Conservation (phyloP, 805 yeast genomes). For the Ogataea minuta region DNA sequence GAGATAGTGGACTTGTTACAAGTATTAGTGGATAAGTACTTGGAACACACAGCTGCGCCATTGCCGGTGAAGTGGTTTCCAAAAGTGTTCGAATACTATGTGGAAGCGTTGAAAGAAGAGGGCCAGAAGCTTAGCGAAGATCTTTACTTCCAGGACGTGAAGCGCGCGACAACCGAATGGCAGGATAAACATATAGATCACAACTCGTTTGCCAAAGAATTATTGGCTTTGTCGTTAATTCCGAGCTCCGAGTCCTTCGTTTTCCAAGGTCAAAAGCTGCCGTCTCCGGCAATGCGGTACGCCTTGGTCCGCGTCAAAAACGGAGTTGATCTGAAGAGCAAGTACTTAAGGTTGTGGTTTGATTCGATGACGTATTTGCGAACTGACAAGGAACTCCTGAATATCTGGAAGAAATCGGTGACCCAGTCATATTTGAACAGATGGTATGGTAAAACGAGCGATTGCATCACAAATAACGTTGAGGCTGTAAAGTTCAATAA, state of each 20-base stretch:
- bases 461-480: constrained; percentile 1
- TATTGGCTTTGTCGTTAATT: constrained; percentile 26
- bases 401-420: constrained; percentile 18
- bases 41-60: constrained; percentile 6
- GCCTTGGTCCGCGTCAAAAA: constrained; percentile 24
- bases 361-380: constrained; percentile 13
- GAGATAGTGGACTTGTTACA: constrained; percentile 8
- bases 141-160: constrained; percentile 22
- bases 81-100: constrained; percentile 24
- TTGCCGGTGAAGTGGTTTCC: constrained; percentile 27
- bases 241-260: constrained; percentile 26
- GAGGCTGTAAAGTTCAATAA: constrained; percentile 1
- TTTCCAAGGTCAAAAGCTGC: constrained; percentile 17
- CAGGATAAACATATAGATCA: constrained; percentile 10
- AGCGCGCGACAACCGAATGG: constrained; percentile 21
- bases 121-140: constrained; percentile 21
- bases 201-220: constrained; percentile 19
- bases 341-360: constrained; percentile 23
- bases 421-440: constrained; percentile 11
- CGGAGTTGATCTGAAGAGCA: constrained; percentile 20
- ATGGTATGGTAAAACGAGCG: constrained; percentile 18
- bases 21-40: constrained; percentile 9
- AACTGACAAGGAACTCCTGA: constrained; percentile 15
- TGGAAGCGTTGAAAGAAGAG: constrained; percentile 18
- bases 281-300: constrained; percentile 29